phyloP scores from a whole-genome alignment of 2,329 filamentous ascomycete species.

The Sporothrix dimorphospora region DNA sequence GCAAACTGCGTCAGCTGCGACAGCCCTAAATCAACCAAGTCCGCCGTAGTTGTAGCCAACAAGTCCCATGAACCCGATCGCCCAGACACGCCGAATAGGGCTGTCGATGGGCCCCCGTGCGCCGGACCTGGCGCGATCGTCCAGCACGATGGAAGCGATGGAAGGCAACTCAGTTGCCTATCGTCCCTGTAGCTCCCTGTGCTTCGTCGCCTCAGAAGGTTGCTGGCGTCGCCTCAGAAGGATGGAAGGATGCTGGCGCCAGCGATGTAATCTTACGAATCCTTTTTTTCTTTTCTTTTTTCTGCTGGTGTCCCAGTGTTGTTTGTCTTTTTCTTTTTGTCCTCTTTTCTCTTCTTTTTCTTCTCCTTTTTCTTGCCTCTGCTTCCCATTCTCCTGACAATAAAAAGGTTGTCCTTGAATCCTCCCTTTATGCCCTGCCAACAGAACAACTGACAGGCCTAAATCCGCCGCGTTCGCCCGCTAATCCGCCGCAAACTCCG shows the following conservation, averaged over 20 bases:
- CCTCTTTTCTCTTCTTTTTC: too few relatives aligned
- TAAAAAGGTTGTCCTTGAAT: neutral
- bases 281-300: neutral
- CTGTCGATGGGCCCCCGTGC: neutral
- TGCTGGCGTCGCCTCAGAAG: too few relatives aligned
- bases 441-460: neutral
- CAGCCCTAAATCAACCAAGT: too few relatives aligned
- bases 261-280: neutral
- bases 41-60: too few relatives aligned
- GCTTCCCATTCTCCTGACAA: neutral
- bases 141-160: neutral
- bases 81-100: neutral
- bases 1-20: neutral
- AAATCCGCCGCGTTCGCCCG: neutral
- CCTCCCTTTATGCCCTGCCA: neutral
- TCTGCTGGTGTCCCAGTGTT: neutral
- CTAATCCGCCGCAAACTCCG: slow-evolving; percentile 2
- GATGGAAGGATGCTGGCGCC: neutral
- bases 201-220: neutral
- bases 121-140: neutral
- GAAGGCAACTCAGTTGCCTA: neutral
- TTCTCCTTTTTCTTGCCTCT: neutral
- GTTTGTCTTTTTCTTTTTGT: neutral
- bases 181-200: neutral
- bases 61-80: neutral